Evolutionary conservation across 306 rosid genomes (phyloP), one percentile per base, ranked within the genome.

Genomic region (Malus asiatica): DNA sequence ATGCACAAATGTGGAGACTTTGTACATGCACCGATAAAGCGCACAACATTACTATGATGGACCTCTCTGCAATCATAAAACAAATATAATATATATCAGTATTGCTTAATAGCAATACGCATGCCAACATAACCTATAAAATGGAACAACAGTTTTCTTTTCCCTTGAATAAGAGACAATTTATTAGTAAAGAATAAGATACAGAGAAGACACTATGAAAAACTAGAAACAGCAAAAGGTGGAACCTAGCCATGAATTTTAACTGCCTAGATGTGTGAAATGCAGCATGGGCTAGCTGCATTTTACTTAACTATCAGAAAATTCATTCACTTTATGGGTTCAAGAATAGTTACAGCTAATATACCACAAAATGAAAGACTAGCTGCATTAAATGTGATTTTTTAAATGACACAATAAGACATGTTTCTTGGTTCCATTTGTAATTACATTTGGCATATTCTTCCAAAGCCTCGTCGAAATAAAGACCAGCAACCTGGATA

Each of bases 1-100:
- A 96, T 92, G 88, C 93, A 90, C 87, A 96, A 82, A 86, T 92
- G 86, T 25, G 98, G 97, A 82, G 89, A 82, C 79, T 85, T 89
- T 35, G 99, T 88, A 85, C 97, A 89, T 18, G 99, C 98, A 53
- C 99, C 98, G 55, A 96, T 90, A 81, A 96, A 96, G 68, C 93
- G 87, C 78, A 96, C 99, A 74, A 96, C 96, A 88, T 96, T 96
- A 84, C 81, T 86, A 78, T 96, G 98, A 70, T 79, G 93, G 77
- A 96, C 99, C 91, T 89, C 90, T 84, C 99, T 96, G 89, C 87
- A 84, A 84, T 73, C 64, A 79, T 55, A 80, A 74, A 65, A 65
- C 48, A 0, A 27, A 15, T 27, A 66, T 14, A 45, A 27, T 20
- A 45, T 25, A 42, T n/a, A n/a, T 25, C 44, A 55, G 51, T 11